These are phyloP conservation scores for Blepharisma japonicum DNA, from an alignment of 73 alveolate species.

Conservation along the genomic window DNA sequence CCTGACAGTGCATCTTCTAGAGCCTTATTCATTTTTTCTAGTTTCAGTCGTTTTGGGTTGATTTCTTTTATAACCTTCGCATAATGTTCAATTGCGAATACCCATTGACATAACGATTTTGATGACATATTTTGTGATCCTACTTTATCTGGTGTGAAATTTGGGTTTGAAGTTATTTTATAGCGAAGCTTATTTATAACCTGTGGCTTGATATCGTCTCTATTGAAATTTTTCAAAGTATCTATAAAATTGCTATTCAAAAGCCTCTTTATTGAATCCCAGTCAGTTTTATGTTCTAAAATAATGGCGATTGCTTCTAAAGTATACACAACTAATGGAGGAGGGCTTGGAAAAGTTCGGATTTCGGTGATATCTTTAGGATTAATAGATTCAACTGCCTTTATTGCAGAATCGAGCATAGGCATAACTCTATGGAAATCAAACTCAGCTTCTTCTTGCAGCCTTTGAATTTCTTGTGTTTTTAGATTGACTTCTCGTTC, in stretches of 20 bases:
- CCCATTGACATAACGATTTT: constrained; percentile 81
- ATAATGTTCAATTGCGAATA: constrained; percentile 83
- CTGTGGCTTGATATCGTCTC: constrained; percentile 58
- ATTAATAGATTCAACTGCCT: constrained; percentile 83
- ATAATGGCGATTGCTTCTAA: constrained; percentile 73
- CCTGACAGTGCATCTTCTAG: constrained; percentile 70
- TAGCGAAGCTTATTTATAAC: constrained; percentile 49
- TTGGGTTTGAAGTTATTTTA: constrained; percentile 46
- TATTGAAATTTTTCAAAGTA: constrained; percentile 51
- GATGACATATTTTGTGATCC: constrained; percentile 68
- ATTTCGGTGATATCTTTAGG: constrained; percentile 86
- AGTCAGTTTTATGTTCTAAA: constrained; percentile 76
- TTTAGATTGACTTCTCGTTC: constrained; percentile 87
- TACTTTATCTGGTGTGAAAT: constrained; percentile 72
- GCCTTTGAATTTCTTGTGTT: constrained; percentile 88
- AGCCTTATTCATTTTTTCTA: constrained; percentile 66
- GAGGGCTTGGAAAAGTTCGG: constrained; percentile 79
- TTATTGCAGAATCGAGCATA: constrained; percentile 75
- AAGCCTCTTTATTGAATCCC: constrained; percentile 58
- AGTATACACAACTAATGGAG: constrained; percentile 74
- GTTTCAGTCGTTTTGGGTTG: constrained; percentile 86
- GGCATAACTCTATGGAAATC: constrained; percentile 87
- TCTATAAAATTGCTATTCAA: constrained; percentile 59
- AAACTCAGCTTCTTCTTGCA: constrained; percentile 93
- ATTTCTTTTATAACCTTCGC: constrained; percentile 83